Evolutionary conservation across 495 filamentous ascomycete species (phyloP).

Genomic region (Thermothielavioides terrestris): DNA sequence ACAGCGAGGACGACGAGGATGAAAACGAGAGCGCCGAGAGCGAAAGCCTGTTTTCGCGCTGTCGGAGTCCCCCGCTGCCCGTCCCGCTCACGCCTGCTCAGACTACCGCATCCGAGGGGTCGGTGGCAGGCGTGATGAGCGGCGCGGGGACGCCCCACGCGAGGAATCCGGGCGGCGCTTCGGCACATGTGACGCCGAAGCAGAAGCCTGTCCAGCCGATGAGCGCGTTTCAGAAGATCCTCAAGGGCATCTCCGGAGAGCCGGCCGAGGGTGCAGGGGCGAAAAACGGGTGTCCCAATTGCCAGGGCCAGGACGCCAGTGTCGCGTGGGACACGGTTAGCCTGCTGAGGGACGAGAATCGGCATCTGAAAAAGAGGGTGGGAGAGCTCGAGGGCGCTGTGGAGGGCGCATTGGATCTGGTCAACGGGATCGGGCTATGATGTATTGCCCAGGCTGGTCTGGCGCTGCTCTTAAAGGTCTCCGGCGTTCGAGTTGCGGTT

Average conservation of each 20-base stretch:
- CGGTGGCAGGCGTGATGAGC: background rate
- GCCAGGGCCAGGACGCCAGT: slow-evolving; percentile 51
- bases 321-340: slow-evolving; percentile 66
- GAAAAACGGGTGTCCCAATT: slow-evolving; percentile 46
- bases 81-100: background rate
- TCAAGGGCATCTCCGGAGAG: slow-evolving; percentile 36
- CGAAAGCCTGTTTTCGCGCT: slow-evolving; percentile 57
- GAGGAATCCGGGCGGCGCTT: background rate
- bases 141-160: slow-evolving; percentile 2
- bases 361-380: slow-evolving; percentile 57
- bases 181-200: slow-evolving; percentile 8
- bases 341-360: slow-evolving; percentile 64
- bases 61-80: slow-evolving; percentile 42
- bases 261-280: slow-evolving; percentile 11
- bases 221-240: slow-evolving; percentile 43
- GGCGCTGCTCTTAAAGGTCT: background rate
- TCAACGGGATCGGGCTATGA: slow-evolving; percentile 41
- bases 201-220: slow-evolving; percentile 23
- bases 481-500: no score
- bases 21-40: slow-evolving; percentile 48
- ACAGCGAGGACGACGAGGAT: slow-evolving; percentile 48
- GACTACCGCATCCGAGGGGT: background rate
- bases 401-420: slow-evolving; percentile 61
- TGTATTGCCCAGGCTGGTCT: background rate
- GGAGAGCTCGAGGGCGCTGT: slow-evolving; percentile 58